These are phyloP conservation scores for Blastobotrys parvus DNA, from an alignment of 805 yeast species.

Conservation along the genomic window DNA sequence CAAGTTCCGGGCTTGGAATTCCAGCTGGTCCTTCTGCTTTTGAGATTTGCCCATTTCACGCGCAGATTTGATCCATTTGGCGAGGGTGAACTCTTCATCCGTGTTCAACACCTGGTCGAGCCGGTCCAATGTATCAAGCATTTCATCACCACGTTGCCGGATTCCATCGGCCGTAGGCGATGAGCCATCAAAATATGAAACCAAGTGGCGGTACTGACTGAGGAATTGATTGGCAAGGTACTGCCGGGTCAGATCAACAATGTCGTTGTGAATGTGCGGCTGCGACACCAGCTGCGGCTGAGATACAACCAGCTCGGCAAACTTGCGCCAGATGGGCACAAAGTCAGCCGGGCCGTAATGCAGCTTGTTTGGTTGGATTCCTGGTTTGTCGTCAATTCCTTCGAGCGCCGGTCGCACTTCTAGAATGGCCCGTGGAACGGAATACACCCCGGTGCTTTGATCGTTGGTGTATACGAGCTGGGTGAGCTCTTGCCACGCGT, in stretches of 20 bases:
- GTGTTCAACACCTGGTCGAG: constrained; percentile 10
- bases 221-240: constrained; percentile 10
- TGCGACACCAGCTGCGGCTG: constrained; percentile 1
- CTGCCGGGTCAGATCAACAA: constrained; percentile 13
- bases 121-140: constrained; percentile 5
- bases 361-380: constrained; percentile 8
- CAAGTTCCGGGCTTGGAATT: constrained; percentile 13
- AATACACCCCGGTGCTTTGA: constrained; percentile 3
- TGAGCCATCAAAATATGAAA: background rate
- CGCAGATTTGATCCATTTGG: constrained; percentile 9
- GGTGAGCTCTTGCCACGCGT: constrained; percentile 7
- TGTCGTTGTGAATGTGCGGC: constrained; percentile 9
- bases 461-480: constrained; percentile 11
- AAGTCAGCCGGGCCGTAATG: constrained; percentile 6
- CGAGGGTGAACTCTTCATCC: constrained; percentile 7
- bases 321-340: constrained; percentile 6
- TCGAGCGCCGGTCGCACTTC: constrained; percentile 8
- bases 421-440: constrained; percentile 7
- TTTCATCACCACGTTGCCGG: background rate
- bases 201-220: constrained; percentile 6
- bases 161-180: background rate
- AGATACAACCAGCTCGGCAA: constrained; percentile 2
- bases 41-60: constrained; percentile 1
- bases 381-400: constrained; percentile 7
- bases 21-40: constrained; percentile 3